Evolutionary conservation across 2,329 filamentous ascomycete species (phyloP), one percentile per base, ranked within the genome.

Genomic region (Pseudogymnoascus sp.): DNA sequence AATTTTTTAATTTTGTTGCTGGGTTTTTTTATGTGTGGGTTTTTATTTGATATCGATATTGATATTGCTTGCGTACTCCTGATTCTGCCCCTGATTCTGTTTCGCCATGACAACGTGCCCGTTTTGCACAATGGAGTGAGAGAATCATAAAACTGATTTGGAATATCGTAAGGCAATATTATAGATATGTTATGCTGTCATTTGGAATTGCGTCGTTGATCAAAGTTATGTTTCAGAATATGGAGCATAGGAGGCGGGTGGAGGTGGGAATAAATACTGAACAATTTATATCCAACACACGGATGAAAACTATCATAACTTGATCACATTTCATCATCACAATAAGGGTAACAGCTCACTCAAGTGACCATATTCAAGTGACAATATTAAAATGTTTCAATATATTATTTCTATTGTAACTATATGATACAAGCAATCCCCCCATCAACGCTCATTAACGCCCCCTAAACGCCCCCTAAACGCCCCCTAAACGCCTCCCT

Each of bases 401-500:
- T 53, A 53, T 17, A 53, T 31, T 17, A 53, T 28, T 10, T 17
- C 8, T 53, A 8, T 11, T 53, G 17, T 17, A 53, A 28, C 42
- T 26, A 50, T 28, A 26, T 23, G 21, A 31, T 53, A 53, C 15
- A 31, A 28, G 4, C 40, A 13, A 15, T 23, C 11, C 19, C 19
- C 40, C 15, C 8, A 7, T 15, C 5, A 17, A 38, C 33, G 5
- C 38, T 7, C 38, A 3, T 19, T 4, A 78, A 38, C 15, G 57
- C 62, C 31, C 35, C n/a, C 50, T 31, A 26, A 17, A 64, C 36
- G 21, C 36, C 31, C 23, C 44, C 68, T 65, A 28, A 70, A 66
- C 50, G 67, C 65, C 47, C 65, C 63, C 44, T 82, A 50, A 74
- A 74, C 3, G 76, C 76, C 73, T 86, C 84, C 65, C 72, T 75